phyloP scores from a whole-genome alignment of 2,329 filamentous ascomycete genomes.

The Fonsecaea pedrosoi region DNA sequence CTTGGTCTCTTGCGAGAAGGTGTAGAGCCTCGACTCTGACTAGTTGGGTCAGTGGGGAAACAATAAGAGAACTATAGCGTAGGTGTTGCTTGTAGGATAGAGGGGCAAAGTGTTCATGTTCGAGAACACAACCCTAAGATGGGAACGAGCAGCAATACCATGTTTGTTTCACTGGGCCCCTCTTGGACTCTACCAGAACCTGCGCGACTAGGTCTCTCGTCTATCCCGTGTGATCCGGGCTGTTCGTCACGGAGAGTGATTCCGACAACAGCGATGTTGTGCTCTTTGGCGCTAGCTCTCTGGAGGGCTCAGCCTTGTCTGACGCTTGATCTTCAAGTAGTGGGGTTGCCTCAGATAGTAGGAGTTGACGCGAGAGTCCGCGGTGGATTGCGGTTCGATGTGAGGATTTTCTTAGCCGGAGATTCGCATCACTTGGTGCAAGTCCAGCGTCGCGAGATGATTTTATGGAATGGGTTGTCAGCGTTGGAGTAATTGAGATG shows the following conservation, averaged over 20 bases:
- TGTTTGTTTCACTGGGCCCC: background rate
- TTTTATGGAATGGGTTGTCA: background rate
- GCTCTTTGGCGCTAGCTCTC: background rate
- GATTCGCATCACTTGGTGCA: background rate
- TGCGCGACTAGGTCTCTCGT: background rate
- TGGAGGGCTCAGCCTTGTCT: background rate
- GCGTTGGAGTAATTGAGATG: background rate
- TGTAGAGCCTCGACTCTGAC: constrained; percentile 89
- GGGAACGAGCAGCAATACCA: background rate
- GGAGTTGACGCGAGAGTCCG: background rate
- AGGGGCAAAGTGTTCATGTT: background rate
- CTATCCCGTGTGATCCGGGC: background rate
- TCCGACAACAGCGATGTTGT: background rate
- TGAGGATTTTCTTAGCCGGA: background rate
- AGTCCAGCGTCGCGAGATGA: background rate
- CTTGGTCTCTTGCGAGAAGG: constrained; percentile 88
- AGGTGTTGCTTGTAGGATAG: background rate
- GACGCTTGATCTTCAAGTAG: background rate
- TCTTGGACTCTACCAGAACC: background rate
- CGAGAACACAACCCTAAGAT: background rate
- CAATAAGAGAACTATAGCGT: background rate
- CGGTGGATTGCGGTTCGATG: background rate
- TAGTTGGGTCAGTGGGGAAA: constrained; percentile 42
- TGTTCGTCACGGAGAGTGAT: background rate
- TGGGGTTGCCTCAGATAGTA: background rate